Evolutionary conservation across 768 basidiomycete species (phyloP), one percentile per base, ranked within the genome.

Genomic region (Astraeus odoratus): DNA sequence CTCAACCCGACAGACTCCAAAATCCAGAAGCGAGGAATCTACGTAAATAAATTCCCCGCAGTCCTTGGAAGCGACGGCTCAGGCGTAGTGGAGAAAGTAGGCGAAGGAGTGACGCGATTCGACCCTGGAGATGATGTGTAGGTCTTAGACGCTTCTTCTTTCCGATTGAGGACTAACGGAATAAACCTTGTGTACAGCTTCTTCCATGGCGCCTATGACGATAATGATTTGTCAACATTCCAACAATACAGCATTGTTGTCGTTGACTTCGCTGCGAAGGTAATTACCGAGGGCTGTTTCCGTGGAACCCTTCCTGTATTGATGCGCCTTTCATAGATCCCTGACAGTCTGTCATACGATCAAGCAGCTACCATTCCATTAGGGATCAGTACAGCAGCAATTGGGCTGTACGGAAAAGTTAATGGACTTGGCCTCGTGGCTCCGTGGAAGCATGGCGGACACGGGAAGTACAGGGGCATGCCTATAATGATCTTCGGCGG

Each of bases 1-100:
- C 57, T 78, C 39, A 78, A 79, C 49, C 78, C 78, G 2, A 66
- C 69, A 12, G 78, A 80, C 48, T 75, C 74, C 59, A 76, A 75
- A 54, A 65, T 76, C 22, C 73, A 73, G 45, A 67, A 59, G 39
- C 62, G 61, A 39, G 67, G 66, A 2, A 51, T 64, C 22, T 66
- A 67, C 43, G 55, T 71, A 31, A 62, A 66, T 19, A 51, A 64
- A 15, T 78, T 61, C 49, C 78, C 74, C 10, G 67, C 67, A 4
- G 58, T 79, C 1, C 46, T 74, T 0, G 79, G 79, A 1, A 61
- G 56, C 8, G 78, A 81, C 42, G 63, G 67, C 26, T 72, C 78
- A 31, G 80, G 80, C 4, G 67, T 70, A 1, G 71, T 81, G 5
- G 71, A 68, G 19, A 68, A 62, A 25, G 64, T 80, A 36, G 80